Percentiles rank a stretch among this genome's conserved stretches.
phyloP scores from a whole-genome alignment of 108 stramenopile species.

The Nitzschia sp. region DNA sequence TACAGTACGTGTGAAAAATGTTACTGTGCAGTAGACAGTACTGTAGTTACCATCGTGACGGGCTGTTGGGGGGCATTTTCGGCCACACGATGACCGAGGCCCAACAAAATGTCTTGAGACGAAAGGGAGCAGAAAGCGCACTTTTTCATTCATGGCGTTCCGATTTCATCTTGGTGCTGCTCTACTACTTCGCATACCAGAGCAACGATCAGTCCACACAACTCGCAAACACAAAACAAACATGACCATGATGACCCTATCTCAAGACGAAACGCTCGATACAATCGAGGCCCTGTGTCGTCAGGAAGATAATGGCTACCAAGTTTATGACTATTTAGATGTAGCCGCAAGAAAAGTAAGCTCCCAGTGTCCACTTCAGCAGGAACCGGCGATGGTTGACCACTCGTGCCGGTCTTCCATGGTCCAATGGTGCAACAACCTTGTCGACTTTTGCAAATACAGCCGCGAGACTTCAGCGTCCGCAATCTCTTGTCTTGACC shows the following conservation, averaged over 20 bases:
- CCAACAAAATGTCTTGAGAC: too few relatives aligned
- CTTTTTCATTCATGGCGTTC: too few relatives aligned
- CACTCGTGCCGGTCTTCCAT: constrained; percentile 5
- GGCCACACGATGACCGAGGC: too few relatives aligned
- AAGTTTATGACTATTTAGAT: constrained; percentile 1
- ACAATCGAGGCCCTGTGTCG: constrained; percentile 12
- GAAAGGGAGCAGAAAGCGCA: too few relatives aligned
- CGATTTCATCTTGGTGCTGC: too few relatives aligned
- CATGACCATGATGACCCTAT: neutral
- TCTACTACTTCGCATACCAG: too few relatives aligned
- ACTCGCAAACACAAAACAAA: too few relatives aligned
- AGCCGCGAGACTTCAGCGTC: neutral
- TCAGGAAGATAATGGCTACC: constrained; percentile 3
- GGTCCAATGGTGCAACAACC: constrained; percentile 11
- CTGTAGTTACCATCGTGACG: too few relatives aligned
- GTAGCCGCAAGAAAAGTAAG: neutral
- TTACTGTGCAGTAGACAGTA: too few relatives aligned
- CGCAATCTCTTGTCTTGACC: constrained; percentile 61
- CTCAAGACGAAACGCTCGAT: constrained; percentile 5
- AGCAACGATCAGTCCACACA: too few relatives aligned
- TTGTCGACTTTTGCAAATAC: constrained; percentile 14
- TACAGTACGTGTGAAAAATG: too few relatives aligned
- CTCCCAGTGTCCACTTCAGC: neutral
- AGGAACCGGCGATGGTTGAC: neutral
- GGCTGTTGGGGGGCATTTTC: too few relatives aligned